Base-by-base conservation (phyloP, 2,329 filamentous ascomycete genomes). In the Nothopassalora personata region DNA sequence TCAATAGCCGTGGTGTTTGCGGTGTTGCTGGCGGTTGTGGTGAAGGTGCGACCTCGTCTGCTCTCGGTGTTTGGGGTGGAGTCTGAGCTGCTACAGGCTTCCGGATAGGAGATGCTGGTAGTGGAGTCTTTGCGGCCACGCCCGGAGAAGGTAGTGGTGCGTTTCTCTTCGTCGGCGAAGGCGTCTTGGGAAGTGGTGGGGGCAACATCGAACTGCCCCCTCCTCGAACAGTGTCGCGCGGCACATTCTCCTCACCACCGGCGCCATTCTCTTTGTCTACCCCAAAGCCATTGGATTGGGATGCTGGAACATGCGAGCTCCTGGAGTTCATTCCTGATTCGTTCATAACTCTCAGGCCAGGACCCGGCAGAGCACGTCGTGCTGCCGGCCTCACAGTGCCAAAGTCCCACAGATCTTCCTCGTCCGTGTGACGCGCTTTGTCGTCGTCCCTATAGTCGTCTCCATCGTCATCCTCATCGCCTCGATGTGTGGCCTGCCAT, bases 341-440 rank as follows among this genome's bases (percentile, higher is more conserved):
- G 65, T 90, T 91, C 86, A 96, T 85, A 0, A 86, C 80, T 66
- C 88, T 82, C 52, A 90, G 77, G 3, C 87, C 87, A 49, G 83
- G 71, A 31, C 81, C 81, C 61, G 86, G 85, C 30, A 84, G 82
- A 85, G 56, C 63, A 15, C 70, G 65, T 50, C 66, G 57, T 33
- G 83, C 84, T n/a, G 87, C 86, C 5, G 95, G 86, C 58, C 92
- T 84, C 54, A 99, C 90, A 0, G 94, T 99, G 47, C 94, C 94
- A 78, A 99, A 99, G 74, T 99, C 94, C 94, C 94, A 99, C 71
- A 97, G 85, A 73, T 97, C 94, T 72, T 97, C 90, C 34, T 88
- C 82, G 58, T 86, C 82, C 1, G 79, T 74, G n/a, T 76, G 73
- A 54, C 74, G 66, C 54, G 72, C 68, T 49, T 75, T 70, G 58